phyloP scores from a whole-genome alignment of 2,329 filamentous ascomycete species.

The Sporothrix globosa region DNA sequence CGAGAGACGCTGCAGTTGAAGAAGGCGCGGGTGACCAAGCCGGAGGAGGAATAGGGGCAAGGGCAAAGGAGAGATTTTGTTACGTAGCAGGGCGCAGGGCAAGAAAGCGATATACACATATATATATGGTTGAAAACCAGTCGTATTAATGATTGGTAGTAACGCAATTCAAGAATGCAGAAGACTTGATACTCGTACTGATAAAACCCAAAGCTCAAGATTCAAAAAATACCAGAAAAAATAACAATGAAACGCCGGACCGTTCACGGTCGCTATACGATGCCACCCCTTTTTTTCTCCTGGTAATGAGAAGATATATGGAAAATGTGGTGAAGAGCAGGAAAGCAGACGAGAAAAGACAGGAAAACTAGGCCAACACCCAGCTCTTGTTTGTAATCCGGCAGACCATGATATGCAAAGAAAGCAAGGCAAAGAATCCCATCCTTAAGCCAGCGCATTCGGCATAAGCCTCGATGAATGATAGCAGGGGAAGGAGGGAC shows the following conservation, averaged over 20 bases:
- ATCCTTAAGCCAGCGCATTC: not conserved
- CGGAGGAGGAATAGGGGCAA: constrained; percentile 17
- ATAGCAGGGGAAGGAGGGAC: too few relatives aligned
- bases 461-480: too few relatives aligned
- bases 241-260: constrained; percentile 12
- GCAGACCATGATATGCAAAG: constrained; percentile 13
- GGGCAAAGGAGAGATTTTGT: not conserved
- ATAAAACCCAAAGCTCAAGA: not conserved
- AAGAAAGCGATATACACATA: too few relatives aligned
- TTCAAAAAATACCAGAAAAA: constrained; percentile 10
- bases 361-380: constrained; percentile 1
- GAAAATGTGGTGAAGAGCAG: not conserved
- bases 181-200: not conserved
- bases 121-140: not conserved
- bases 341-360: not conserved
- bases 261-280: constrained; percentile 11
- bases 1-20: constrained; percentile 80
- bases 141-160: not conserved
- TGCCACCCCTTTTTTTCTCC: constrained; percentile 13
- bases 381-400: not conserved
- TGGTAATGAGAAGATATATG: not conserved
- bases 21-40: constrained; percentile 69
- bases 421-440: not conserved
- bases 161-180: not conserved
- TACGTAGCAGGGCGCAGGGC: not conserved